Base-by-base conservation (phyloP, 163 green algal species). In the Trebouxia gelatinosa region DNA sequence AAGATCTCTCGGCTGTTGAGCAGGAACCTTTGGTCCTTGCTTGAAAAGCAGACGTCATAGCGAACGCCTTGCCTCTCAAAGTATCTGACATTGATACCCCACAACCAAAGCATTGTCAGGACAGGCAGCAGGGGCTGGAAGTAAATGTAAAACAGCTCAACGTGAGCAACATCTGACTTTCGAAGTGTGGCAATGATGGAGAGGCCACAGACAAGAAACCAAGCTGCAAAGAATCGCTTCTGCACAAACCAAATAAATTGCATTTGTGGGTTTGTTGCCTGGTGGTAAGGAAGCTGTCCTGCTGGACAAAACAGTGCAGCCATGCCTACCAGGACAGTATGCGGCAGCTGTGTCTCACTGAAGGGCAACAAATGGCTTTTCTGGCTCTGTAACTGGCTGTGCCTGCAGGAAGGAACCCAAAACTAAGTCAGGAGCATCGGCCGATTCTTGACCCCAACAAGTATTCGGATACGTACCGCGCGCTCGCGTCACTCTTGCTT, bases 61-160 rank as follows among this genome's bases (percentile, higher is more conserved):
- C 86, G 77, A 3, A 95, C 82, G 34, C 51, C 23, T 5, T 78
- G 64, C 6, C 34, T 35, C 76, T 92, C 84, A 78, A 92, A 94
- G 50, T 87, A 78, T 11, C 83, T 59, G 26, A 95, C 89, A 31
- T 85, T 82, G 21, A 85, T 59, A 0, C 66, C 86, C 92, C 92
- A 97, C 13, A 94, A 75, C 92, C 92, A 96, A 34, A 96, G 80
- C 87, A 95, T 94, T 29, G 84, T 74, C 23, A 92, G 67, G 26
- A 91, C 66, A 3, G 90, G 87, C 39, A 94, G 23, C 50, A 95
- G 46, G 21, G 81, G 81, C 76, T 85, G 81, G 62, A 80, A 85
- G 70, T 85, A 85, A 50, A 85, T 81, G 76, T 85, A 76, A 38
- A 85, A 85, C 31, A 85, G 70, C 26, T 82, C 81, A 23, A 57